Evolutionary conservation across 2,329 filamentous ascomycete genomes (phyloP).

Genomic region (Ceratocystis huliohia): DNA sequence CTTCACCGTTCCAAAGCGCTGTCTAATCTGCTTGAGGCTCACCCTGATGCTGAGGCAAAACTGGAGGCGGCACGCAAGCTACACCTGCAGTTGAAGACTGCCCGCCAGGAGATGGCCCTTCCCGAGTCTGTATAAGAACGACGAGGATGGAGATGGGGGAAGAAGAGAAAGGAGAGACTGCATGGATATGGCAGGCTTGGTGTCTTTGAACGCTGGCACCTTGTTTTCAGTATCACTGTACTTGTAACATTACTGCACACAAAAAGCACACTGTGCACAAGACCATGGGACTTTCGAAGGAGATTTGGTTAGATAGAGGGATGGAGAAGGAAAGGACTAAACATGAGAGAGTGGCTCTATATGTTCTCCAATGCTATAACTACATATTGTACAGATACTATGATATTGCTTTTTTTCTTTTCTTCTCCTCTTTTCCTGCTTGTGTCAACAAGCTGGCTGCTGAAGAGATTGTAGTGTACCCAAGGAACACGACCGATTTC

Average conservation of each 20-base stretch:
- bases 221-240: conserved; percentile 15
- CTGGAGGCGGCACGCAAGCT: conserved; percentile 37
- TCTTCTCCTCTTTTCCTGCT: too few relatives aligned
- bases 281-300: not conserved
- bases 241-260: conserved; percentile 18
- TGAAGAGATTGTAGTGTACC: not conserved
- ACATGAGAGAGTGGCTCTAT: conserved; percentile 10
- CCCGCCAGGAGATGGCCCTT: conserved; percentile 28
- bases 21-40: conserved; percentile 29
- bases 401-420: not conserved
- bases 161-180: conserved; percentile 21
- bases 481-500: too few relatives aligned
- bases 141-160: conserved; percentile 22
- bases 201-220: not conserved
- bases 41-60: conserved; percentile 34
- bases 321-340: not conserved
- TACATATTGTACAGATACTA: conserved; percentile 15
- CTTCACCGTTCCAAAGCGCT: conserved; percentile 25
- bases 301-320: conserved; percentile 1
- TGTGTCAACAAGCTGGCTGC: not conserved
- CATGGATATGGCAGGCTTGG: not conserved
- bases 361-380: conserved; percentile 13
- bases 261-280: conserved; percentile 6
- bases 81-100: conserved; percentile 43
- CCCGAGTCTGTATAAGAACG: conserved; percentile 28